These are phyloP conservation scores for Centaurea solstitialis DNA, from an alignment of 129 eudicot species.

Conservation along the genomic window DNA sequence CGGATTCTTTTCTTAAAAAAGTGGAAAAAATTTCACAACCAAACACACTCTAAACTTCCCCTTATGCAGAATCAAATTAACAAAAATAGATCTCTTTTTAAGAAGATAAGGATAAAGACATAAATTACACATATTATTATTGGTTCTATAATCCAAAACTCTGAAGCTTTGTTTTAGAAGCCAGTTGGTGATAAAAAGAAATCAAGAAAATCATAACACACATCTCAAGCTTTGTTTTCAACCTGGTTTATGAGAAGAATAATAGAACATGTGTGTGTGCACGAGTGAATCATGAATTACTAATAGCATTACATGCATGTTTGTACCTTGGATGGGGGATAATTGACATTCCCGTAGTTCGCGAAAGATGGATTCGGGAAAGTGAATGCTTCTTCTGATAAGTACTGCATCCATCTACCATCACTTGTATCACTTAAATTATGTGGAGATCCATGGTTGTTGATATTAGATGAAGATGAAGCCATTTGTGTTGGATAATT, in stretches of 20 bases:
- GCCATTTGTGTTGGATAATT: constrained; percentile 52
- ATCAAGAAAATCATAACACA: background rate
- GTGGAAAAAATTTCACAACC: no score
- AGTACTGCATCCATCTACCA: constrained; percentile 80
- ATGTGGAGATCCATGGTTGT: constrained; percentile 44
- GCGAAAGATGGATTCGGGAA: constrained; percentile 60
- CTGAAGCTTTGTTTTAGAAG: background rate
- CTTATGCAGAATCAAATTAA: background rate
- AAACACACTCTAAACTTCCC: no score
- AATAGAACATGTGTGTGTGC: background rate
- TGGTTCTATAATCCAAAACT: background rate
- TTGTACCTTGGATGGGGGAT: constrained; percentile 81
- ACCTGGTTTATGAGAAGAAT: background rate
- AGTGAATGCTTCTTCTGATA: constrained; percentile 75
- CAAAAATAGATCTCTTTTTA: background rate
- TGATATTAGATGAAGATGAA: constrained; percentile 43
- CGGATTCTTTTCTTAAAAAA: no score
- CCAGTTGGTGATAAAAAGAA: background rate
- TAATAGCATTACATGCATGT: background rate
- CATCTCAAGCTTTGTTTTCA: background rate
- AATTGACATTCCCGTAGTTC: constrained; percentile 43
- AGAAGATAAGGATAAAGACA: background rate
- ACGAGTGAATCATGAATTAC: background rate
- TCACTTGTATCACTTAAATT: constrained; percentile 46
- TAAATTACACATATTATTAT: no score